Percentiles rank a stretch among this genome's conserved stretches.
These are phyloP conservation scores for Amborella trichopoda DNA, from an alignment of 164 flowering plant species.

Conservation along the genomic window DNA sequence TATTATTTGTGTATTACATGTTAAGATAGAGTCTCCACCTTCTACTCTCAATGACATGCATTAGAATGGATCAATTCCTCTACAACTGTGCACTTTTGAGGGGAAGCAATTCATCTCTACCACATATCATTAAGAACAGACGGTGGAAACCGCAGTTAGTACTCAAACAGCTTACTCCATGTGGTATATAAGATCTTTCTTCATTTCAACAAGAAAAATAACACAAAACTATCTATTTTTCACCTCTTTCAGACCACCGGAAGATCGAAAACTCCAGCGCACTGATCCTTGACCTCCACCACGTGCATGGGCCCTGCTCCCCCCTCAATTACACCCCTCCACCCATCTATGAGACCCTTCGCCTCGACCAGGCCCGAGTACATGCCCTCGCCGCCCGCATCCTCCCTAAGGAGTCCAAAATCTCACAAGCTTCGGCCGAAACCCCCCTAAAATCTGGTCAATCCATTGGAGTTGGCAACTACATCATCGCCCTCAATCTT, in stretches of 20 bases:
- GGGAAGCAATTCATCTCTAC: too few species aligned
- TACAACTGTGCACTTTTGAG: too few species aligned
- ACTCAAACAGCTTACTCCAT: not conserved
- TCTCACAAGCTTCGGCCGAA: conserved; percentile 8
- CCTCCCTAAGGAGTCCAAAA: not conserved
- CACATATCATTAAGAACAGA: not conserved
- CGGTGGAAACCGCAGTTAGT: not conserved
- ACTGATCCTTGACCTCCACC: conserved; percentile 13
- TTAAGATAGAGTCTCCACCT: too few species aligned
- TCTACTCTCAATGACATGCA: too few species aligned
- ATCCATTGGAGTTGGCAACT: conserved; percentile 29
- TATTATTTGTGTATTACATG: too few species aligned
- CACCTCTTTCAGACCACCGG: conserved; percentile 6
- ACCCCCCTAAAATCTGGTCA: conserved; percentile 19
- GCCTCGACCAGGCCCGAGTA: conserved; percentile 11
- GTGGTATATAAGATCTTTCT: not conserved
- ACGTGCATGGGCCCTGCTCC: conserved; percentile 17
- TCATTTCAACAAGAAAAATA: not conserved
- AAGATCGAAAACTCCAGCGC: conserved; percentile 7
- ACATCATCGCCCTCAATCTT: conserved; percentile 24
- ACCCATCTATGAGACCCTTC: conserved; percentile 3
- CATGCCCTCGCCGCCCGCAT: conserved; percentile 6
- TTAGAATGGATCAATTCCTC: too few species aligned
- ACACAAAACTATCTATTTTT: too few species aligned
- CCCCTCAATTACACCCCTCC: conserved; percentile 2